These are phyloP conservation scores for Viola odorata DNA, from an alignment of 345 rosid species.

Conservation along the genomic window DNA sequence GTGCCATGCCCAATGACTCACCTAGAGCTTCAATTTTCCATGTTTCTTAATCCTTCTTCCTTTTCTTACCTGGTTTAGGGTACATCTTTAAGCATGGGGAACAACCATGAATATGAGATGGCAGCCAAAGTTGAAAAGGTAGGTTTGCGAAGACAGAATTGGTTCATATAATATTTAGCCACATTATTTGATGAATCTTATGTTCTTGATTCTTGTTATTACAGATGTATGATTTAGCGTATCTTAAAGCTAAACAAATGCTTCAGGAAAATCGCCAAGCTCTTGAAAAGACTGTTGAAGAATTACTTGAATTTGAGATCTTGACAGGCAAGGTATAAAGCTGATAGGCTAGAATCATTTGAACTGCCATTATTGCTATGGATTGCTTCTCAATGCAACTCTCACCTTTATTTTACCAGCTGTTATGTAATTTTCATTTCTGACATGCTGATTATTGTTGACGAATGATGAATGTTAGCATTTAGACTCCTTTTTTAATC, in stretches of 20 bases:
- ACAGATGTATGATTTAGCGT: conserved; percentile 81
- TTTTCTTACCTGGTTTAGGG: conserved; percentile 34
- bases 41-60: conserved; percentile 8
- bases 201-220: conserved; percentile 1
- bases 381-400: neutral
- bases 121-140: conserved; percentile 91
- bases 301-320: conserved; percentile 80
- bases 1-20: too few species aligned
- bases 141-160: conserved; percentile 4
- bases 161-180: too few species aligned
- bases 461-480: too few species aligned
- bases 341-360: conserved; percentile 12
- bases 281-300: conserved; percentile 85
- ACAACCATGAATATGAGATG: conserved; percentile 72
- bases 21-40: neutral
- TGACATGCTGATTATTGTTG: too few species aligned
- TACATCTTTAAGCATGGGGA: conserved; percentile 83
- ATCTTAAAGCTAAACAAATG: conserved; percentile 69
- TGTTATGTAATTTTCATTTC: too few species aligned
- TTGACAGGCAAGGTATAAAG: conserved; percentile 71
- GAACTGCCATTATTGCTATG: conserved; percentile 2
- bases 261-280: conserved; percentile 59
- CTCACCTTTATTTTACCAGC: too few species aligned
- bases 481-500: too few species aligned
- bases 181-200: conserved; percentile 14